Evolutionary conservation across 768 basidiomycete species (phyloP), one percentile per base, ranked within the genome.

Genomic region (Pisolithus tinctorius): DNA sequence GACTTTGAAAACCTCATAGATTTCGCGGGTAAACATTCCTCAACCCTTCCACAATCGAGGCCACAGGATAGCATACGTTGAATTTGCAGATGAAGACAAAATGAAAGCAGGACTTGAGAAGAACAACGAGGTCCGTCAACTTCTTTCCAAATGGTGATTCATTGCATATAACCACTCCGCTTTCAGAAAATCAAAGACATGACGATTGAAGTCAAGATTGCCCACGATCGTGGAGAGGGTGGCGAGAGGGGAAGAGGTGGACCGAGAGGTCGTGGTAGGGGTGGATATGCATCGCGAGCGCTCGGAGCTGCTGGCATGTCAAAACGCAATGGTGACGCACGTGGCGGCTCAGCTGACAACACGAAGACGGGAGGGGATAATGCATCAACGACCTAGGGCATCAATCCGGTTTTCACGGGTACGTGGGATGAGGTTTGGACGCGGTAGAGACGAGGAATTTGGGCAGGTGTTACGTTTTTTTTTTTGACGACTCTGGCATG

Each of bases 81-180:
- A 95, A 62, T 96, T 95, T 67, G 86, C 82, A 4, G 88, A 90
- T 59, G 91, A 94, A 60, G 88, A 86, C 43, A 74, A 83, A 9
- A 89, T 93, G 88, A 88, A 81, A 58, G 78, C 74, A 17, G 93
- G 86, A 0, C 69, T 94, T 20, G 83, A 80, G 42, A 86, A 83
- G 59, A 85, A 88, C 56, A 78, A 76, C 25, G 82, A 83, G 67
- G 91, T 92, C 55, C 52, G 77, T 68, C 23, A 16, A 27, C 34
- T 16, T 27, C 5, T 7, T 25, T 26, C 34, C 39, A 39, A 47
- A 20, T 20, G 20, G 20, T 49, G 26, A 34, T 7, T 13, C 50
- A 50, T 55, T 30, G 34, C 20, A 23, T 7, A 29, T 54, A 64
- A 34, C 58, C 50, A 16, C 45, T 34, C 43, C 27, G 34, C 29